phyloP scores from a whole-genome alignment of 768 basidiomycete genomes.

The Lentinula sp. region DNA sequence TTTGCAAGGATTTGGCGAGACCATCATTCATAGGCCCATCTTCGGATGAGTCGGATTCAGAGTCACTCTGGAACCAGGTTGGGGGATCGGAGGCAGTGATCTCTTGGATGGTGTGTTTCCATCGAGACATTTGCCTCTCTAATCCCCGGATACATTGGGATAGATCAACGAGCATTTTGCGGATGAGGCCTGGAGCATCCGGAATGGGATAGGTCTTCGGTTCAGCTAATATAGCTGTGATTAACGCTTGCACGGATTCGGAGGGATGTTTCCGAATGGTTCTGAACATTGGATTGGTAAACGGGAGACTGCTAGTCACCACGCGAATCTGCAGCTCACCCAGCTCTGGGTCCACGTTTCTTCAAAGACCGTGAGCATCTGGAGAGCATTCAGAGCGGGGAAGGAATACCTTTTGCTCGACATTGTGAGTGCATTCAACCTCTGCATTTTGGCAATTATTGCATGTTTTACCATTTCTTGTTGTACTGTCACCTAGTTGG shows the following conservation, averaged over 20 bases:
- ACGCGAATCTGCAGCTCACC: neutral
- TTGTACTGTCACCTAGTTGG: neutral
- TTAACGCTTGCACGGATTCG: conserved; percentile 1
- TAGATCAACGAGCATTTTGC: conserved; percentile 1
- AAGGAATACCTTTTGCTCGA: neutral
- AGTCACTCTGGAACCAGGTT: neutral
- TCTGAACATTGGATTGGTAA: neutral
- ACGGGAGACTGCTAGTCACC: neutral
- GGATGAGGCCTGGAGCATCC: neutral
- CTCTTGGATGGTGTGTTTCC: neutral
- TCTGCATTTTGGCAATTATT: conserved; percentile 2
- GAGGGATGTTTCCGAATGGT: conserved; percentile 2
- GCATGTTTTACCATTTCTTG: neutral
- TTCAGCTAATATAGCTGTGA: neutral
- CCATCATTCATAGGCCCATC: neutral
- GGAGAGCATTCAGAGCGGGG: neutral
- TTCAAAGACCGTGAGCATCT: neutral
- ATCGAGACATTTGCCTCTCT: conserved; percentile 3
- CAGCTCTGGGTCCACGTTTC: conserved; percentile 2
- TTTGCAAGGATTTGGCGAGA: neutral
- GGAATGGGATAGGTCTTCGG: neutral
- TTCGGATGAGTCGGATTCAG: neutral
- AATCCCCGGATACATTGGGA: neutral
- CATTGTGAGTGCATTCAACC: neutral
- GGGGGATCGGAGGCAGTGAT: neutral